These are phyloP conservation scores for Suhomyces wounanorum DNA, from an alignment of 1,139 yeast genomes.

Conservation along the genomic window DNA sequence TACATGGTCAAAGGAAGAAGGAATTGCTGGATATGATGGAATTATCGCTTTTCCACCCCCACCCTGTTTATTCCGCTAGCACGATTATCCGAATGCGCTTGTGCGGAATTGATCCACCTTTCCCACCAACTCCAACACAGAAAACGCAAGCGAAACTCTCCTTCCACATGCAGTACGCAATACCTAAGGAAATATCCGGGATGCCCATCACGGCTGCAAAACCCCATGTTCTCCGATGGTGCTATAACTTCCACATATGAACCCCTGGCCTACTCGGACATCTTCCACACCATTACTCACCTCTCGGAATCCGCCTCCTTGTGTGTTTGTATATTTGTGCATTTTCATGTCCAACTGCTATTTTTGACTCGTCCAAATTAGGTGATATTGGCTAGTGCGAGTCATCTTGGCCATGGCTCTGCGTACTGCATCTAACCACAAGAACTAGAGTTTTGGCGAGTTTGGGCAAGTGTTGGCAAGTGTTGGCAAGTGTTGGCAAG, in stretches of 20 bases:
- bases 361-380: not conserved
- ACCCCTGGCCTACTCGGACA: not conserved
- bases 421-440: not conserved
- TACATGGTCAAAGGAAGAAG: too few relatives aligned
- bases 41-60: too few relatives aligned
- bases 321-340: not conserved
- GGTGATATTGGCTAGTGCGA: not conserved
- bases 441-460: too few relatives aligned
- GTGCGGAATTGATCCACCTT: not conserved
- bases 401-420: not conserved
- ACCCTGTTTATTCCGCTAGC: too few relatives aligned
- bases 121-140: not conserved
- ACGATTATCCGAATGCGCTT: not conserved
- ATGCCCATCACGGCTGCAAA: not conserved
- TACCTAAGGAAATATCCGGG: not conserved
- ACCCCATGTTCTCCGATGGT: not conserved
- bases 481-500: too few relatives aligned
- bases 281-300: not conserved
- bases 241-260: not conserved
- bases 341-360: not conserved
- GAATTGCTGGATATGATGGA: too few relatives aligned
- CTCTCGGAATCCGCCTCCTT: not conserved
- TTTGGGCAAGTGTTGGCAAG: too few relatives aligned
- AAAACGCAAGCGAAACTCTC: not conserved
- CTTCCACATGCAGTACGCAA: not conserved